Base-by-base conservation (phyloP, 2,329 filamentous ascomycete species). In the Aspergillus clavatus region DNA sequence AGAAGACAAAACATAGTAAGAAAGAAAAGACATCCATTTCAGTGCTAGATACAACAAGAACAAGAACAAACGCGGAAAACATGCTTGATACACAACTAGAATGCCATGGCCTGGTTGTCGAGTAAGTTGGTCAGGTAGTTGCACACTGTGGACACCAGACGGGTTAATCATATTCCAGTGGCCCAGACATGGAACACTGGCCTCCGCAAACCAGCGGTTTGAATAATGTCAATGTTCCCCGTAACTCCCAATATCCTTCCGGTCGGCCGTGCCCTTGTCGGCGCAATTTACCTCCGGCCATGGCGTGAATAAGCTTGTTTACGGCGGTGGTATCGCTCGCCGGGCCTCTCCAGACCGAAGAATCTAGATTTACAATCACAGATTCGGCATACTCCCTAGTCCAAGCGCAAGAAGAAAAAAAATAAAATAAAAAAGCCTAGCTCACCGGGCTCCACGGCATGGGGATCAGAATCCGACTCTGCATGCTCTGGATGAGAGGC, bases 401-500 rank as follows among this genome's bases (percentile, higher is more conserved):
- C n/a, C n/a, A n/a, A n/a, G n/a, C n/a, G n/a, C n/a, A n/a, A n/a
- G n/a, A n/a, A n/a, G n/a, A n/a, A n/a, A n/a, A n/a, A n/a, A n/a
- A n/a, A n/a, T n/a, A n/a, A n/a, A n/a, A n/a, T n/a, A n/a, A n/a
- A n/a, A n/a, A n/a, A n/a, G n/a, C n/a, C n/a, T 77, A 95, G 52
- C 85, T 84, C 49, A 96, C 89, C 3, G 93, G 90, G 51, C 89
- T 95, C 93, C 93, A 98, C 7, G 89, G 87, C 85, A 96, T 90
- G 10, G 93, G 89, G 50, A 97, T 84, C 63, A 98, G 69, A 59
- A 98, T 89, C 59, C 87, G 80, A 63, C 89, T 95, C 79, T 93
- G 89, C 93, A 98, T 98, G 47, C 76, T 83, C 74, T 96, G 90
- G 60, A 98, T 98, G 53, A 98, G 78, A 24, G 93, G 93, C 38